Base-by-base conservation (phyloP, 2,329 filamentous ascomycete genomes). In the Trichoderma simmonsii region DNA sequence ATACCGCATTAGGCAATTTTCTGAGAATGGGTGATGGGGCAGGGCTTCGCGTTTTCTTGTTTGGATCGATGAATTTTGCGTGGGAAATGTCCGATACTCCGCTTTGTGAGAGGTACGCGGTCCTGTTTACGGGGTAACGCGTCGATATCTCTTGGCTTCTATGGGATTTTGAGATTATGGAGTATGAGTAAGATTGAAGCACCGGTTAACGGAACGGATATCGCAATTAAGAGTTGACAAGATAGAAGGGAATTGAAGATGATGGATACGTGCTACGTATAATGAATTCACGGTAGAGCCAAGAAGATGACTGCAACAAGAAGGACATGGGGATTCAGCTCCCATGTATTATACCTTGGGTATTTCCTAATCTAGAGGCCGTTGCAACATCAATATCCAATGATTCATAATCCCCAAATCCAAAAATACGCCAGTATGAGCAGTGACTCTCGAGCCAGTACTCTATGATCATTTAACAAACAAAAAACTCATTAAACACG, bases 401-500 rank as follows among this genome's bases (percentile, higher is more conserved):
- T 24, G 4, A 51, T 21, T 21, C 43, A 21, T 51, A 21, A 24
- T 21, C 43, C 43, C 43, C 6, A 51, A 51, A 51, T 48, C 36
- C 36, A 7, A 43, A 43, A 43, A 43, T n/a, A 54, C 21, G 48
- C 48, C 21, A 24, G 48, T 14, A 54, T 24, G 5, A 54, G 48
- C 21, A 54, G 21, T 54, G 48, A 54, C 48, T 54, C 48, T 54
- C 11, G 2, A n/a, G 43, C 14, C 30, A 57, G 15, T 51, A 14
- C 12, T 51, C 36, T 15, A 14, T 43, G 18, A n/a, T 24, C 32
- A 3, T 18, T 28, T 39, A 62, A 14, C 28, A 70, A 21, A 36
- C 57, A 21, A 62, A 70, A 62, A 70, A 61, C 30, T 70, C 67
- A 21, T 70, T 62, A 3, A 70, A 32, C 9, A 62, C 57, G 6